A percentile compares a stretch with the other conserved stretches of the same genome.
These are phyloP conservation scores for Acrodontium crateriforme DNA, from an alignment of 2,329 filamentous ascomycete species.

Conservation along the genomic window DNA sequence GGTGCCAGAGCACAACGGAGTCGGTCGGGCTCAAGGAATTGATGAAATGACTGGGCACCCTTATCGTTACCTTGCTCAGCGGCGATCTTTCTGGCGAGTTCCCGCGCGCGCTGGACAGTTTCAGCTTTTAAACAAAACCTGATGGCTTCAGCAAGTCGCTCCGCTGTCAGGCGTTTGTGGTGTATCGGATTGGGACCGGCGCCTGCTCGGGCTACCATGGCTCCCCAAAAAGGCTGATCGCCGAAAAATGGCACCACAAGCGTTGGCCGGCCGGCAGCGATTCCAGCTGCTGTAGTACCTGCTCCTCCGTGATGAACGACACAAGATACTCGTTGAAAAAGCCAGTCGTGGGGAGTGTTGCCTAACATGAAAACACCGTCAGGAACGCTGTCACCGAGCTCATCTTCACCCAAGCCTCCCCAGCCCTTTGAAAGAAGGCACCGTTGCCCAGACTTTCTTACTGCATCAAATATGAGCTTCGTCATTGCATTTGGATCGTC, in stretches of 20 bases:
- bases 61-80: slow-evolving; percentile 25
- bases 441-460: slow-evolving; percentile 35
- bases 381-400: slow-evolving; percentile 13
- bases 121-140: slow-evolving; percentile 24
- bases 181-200: slow-evolving; percentile 61
- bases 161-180: slow-evolving; percentile 47
- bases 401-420: slow-evolving; percentile 27
- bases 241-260: slow-evolving; percentile 43
- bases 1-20: slow-evolving; percentile 57
- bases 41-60: slow-evolving; percentile 31
- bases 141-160: slow-evolving; percentile 31
- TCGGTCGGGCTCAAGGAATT: slow-evolving; percentile 41
- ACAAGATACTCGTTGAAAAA: slow-evolving; percentile 38
- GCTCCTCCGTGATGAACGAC: slow-evolving; percentile 46
- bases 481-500: slow-evolving; percentile 59
- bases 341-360: slow-evolving; percentile 43
- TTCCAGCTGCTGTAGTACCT: slow-evolving; percentile 41
- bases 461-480: slow-evolving; percentile 53
- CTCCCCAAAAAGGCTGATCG: slow-evolving; percentile 41
- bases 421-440: slow-evolving; percentile 40
- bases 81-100: slow-evolving; percentile 26
- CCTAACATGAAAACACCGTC: slow-evolving; percentile 34
- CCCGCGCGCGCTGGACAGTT: slow-evolving; percentile 20
- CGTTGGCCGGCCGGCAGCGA: slow-evolving; percentile 36
- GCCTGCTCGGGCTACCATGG: slow-evolving; percentile 29